Evolutionary conservation across 306 rosid genomes (phyloP), one percentile per base, ranked within the genome.

Genomic region (Senna siamea): DNA sequence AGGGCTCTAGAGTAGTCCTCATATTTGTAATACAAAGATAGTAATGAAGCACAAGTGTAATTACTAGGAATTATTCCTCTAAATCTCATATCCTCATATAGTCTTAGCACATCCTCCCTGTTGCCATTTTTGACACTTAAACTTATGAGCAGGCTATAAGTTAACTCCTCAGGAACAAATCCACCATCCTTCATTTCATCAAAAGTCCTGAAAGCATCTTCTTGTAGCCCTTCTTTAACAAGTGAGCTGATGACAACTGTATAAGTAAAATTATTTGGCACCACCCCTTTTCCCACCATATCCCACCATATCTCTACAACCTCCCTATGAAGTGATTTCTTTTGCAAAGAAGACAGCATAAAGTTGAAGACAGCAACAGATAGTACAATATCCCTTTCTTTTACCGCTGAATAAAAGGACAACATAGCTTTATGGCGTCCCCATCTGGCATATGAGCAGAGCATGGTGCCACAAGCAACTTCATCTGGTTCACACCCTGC

Each of bases 361-460:
- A 94, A 94, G 85, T 94, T 91, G 84, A 77, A 94, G 73, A 94
- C 98, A 15, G 96, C 43, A 73, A 84, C 86, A 47, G 98, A 67
- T 28, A 90, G 81, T 37, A 74, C 12, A 11, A 89, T 53, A 38
- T 85, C 88, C 86, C 97, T 84, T 22, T 91, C 89, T 41, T 80
- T 82, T 32, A 94, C 89, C 0, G 98, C 96, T 2, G 98, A 89
- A 76, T 91, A 91, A 76, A 94, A 91, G 7, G 97, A 79, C 47
- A 94, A 66, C 98, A 94, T 91, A 44, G 96, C 86, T 86, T 85
- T 88, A 71, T 91, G 88, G 63, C 86, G 96, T 44, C 97, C 98
- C 98, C 98, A 93, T 83, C 96, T 87, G 13, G 98, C 98, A 75
- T 94, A 94, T 2, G 96, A 82, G 76, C 98, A 94, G 30, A 94